Evolutionary conservation across 495 filamentous ascomycete genomes (phyloP).

Genomic region (Letharia lupina): DNA sequence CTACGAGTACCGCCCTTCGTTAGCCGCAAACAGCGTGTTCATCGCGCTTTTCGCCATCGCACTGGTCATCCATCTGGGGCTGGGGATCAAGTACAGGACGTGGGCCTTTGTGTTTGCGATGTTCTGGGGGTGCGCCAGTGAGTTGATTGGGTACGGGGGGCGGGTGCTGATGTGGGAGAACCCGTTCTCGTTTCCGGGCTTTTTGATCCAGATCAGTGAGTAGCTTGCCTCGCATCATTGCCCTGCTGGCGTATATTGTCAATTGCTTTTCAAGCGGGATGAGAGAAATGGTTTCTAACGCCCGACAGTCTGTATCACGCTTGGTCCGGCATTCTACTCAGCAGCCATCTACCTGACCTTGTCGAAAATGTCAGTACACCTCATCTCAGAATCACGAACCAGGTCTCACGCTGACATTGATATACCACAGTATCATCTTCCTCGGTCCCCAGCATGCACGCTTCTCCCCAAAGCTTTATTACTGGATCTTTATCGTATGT

Average conservation of each 20-base stretch:
- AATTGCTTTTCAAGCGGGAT: neutral
- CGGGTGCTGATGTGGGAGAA: conserved; percentile 40
- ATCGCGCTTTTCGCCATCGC: conserved; percentile 35
- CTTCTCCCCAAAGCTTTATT: conserved; percentile 44
- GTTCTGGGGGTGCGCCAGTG: conserved; percentile 27
- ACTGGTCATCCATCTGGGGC: conserved; percentile 27
- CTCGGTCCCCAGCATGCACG: conserved; percentile 43
- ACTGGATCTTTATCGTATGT: conserved; percentile 41
- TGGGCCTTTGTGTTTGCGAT: conserved; percentile 29
- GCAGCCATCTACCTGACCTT: conserved; percentile 54
- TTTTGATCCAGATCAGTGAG: conserved; percentile 44
- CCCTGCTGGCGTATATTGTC: neutral
- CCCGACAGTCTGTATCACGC: conserved; percentile 37
- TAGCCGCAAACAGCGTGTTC: conserved; percentile 38
- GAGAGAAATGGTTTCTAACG: neutral
- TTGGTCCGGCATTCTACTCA: conserved; percentile 49
- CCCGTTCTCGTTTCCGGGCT: conserved; percentile 39
- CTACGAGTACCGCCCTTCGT: conserved; percentile 37
- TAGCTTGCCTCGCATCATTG: neutral
- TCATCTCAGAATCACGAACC: neutral
- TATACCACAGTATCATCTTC: conserved; percentile 32
- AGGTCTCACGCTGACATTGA: neutral
- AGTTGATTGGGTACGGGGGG: conserved; percentile 44
- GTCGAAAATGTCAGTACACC: conserved; percentile 30
- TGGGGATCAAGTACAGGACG: conserved; percentile 34